Evolutionary conservation across 306 rosid species (phyloP).

Genomic region (Sindora glabra): DNA sequence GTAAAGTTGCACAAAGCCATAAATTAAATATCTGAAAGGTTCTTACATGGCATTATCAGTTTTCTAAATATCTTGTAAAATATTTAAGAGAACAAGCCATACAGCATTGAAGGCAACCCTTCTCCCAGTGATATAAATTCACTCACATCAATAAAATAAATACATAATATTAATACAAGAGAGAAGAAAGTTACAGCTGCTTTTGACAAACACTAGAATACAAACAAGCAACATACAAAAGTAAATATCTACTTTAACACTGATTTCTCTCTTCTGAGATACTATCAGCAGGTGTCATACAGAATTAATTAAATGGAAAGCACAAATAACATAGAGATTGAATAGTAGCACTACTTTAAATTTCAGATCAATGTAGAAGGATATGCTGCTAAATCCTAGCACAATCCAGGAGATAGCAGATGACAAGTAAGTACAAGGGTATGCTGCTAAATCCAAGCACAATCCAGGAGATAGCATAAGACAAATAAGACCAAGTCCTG

Average conservation of each 20-base stretch:
- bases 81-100: not conserved
- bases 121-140: not conserved
- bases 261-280: not conserved
- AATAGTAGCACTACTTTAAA: too few species aligned
- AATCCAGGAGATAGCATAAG: too few species aligned
- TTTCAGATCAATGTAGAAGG: not conserved
- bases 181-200: constrained; percentile 7
- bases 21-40: not conserved
- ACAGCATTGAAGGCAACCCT: not conserved
- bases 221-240: not conserved
- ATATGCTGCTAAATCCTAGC: not conserved
- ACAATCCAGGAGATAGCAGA: too few species aligned
- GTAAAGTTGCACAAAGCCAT: constrained; percentile 8
- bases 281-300: not conserved
- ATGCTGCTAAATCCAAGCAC: not conserved
- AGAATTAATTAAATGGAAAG: constrained; percentile 1
- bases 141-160: not conserved
- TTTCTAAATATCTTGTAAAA: not conserved
- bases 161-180: not conserved
- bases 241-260: not conserved
- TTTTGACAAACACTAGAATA: constrained; percentile 2
- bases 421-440: not conserved
- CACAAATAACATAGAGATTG: not conserved
- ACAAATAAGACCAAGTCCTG: too few species aligned
- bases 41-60: not conserved